phyloP scores from a whole-genome alignment of 2,329 filamentous ascomycete genomes.

The Trichoderma sp. region DNA sequence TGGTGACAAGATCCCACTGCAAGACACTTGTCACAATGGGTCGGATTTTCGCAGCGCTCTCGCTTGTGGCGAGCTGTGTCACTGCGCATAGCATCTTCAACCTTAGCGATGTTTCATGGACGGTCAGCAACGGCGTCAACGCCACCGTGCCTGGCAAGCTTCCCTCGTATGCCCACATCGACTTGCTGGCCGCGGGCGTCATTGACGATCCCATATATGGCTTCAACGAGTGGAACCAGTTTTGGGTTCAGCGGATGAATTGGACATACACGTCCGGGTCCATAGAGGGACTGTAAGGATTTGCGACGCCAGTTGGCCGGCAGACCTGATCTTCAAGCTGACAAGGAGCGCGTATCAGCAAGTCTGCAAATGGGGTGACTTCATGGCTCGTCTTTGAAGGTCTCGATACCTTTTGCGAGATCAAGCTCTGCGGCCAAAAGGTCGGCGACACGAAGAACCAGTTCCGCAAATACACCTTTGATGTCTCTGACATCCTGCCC shows the following conservation, averaged over 20 bases:
- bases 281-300: slow-evolving; percentile 45
- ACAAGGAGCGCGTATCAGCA: slow-evolving; percentile 33
- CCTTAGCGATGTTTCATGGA: slow-evolving; percentile 15
- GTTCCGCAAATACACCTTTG: slow-evolving; percentile 63
- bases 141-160: slow-evolving; percentile 52
- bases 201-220: slow-evolving; percentile 51
- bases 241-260: slow-evolving; percentile 56
- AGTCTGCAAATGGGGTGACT: slow-evolving; percentile 30
- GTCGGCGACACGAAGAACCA: slow-evolving; percentile 63
- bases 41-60: slow-evolving; percentile 3
- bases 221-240: slow-evolving; percentile 60
- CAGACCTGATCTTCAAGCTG: slow-evolving; percentile 2
- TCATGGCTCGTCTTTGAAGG: slow-evolving; percentile 64
- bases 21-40: slow-evolving; percentile 15
- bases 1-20: not conserved
- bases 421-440: slow-evolving; percentile 56
- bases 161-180: slow-evolving; percentile 63
- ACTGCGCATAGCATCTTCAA: slow-evolving; percentile 11
- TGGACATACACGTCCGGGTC: slow-evolving; percentile 60
- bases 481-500: slow-evolving; percentile 51
- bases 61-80: not conserved
- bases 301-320: not conserved
- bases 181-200: slow-evolving; percentile 55
- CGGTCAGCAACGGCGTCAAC: slow-evolving; percentile 28
- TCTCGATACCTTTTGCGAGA: slow-evolving; percentile 61